Base-by-base conservation (phyloP, 371 early-diverging fungal genomes). In the Haplosporangium sp. region DNA sequence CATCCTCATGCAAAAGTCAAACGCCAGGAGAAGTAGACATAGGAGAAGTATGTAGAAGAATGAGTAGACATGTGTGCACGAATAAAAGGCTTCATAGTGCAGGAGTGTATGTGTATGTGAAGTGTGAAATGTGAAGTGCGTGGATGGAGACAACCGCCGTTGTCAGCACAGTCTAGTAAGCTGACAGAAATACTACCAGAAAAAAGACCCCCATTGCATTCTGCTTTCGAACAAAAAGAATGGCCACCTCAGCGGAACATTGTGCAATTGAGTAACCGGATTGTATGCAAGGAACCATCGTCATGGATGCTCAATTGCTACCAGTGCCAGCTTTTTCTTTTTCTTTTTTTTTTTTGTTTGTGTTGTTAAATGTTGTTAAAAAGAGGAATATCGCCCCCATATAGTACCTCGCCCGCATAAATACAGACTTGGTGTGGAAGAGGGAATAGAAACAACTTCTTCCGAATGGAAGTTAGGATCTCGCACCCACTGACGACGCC, bases 1-100 rank as follows among this genome's bases (percentile, higher is more conserved):
- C 47, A 62, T 67, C 18, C 77, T 76, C 38, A 79, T 74, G 41
- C 45, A 63, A 47, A 62, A 43, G 58, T 84, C 64, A 53, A 84
- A 84, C 1, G 80, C 81, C 8, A 38, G 1, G 13, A 37, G 37
- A 18, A 36, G 50, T 50, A 9, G 50, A 5, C 16, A 9, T 5
- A 50, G 18, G 50, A 50, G 20, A 16, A 50, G 18, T n/a, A 20
- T 21, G 50, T 21, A 7, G 16, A 20, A 13, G 13, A 50, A 4
- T 21, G 50, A 50, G 20, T 29, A 29, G 29, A 16, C 37, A 36
- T n/a, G 55, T 18, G 54, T 54, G 37, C 18, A 55, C 18, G 55
- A 38, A 41, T n/a, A 55, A 55, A 55, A 29, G 38, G 36, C 38
- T 9, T 29, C 23, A 29, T n/a, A 38, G 40, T 38, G 40, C 40